Evolutionary conservation across 2,329 filamentous ascomycete species (phyloP).

Genomic region (Lecanosticta acicola): DNA sequence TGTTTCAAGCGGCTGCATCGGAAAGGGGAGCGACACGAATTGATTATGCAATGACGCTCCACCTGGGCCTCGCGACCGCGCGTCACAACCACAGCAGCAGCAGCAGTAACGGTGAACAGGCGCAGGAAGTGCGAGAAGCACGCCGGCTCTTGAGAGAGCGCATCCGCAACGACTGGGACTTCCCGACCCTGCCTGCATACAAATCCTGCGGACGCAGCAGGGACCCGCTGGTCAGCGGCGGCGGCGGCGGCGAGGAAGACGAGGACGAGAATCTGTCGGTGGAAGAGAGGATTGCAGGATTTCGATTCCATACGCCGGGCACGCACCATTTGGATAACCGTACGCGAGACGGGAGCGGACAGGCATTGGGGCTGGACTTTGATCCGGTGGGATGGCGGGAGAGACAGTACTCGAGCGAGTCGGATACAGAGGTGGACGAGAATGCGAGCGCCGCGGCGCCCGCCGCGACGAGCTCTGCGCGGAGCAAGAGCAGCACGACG

Average conservation of each 20-base stretch:
- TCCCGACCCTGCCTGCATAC: conserved; percentile 32
- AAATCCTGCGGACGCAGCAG: conserved; percentile 14
- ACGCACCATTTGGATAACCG: conserved; percentile 3
- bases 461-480: conserved; percentile 10
- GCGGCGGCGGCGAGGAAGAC: conserved; percentile 3
- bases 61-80: conserved; percentile 23
- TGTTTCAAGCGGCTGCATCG: too few relatives aligned
- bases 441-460: conserved; percentile 5
- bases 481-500: conserved; percentile 17
- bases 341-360: neutral
- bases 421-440: conserved; percentile 25
- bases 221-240: neutral
- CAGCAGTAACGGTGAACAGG: conserved; percentile 35
- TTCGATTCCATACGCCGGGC: conserved; percentile 24
- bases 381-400: conserved; percentile 40
- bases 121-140: conserved; percentile 39
- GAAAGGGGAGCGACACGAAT: too few relatives aligned
- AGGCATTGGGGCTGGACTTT: conserved; percentile 25
- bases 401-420: conserved; percentile 37
- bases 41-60: conserved; percentile 25
- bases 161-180: conserved; percentile 44
- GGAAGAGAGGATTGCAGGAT: conserved; percentile 25
- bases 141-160: conserved; percentile 38
- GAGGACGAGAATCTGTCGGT: conserved; percentile 7
- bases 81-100: conserved; percentile 16